phyloP scores from a whole-genome alignment of 2,329 filamentous ascomycete species.

The Alternaria ethzedia region DNA sequence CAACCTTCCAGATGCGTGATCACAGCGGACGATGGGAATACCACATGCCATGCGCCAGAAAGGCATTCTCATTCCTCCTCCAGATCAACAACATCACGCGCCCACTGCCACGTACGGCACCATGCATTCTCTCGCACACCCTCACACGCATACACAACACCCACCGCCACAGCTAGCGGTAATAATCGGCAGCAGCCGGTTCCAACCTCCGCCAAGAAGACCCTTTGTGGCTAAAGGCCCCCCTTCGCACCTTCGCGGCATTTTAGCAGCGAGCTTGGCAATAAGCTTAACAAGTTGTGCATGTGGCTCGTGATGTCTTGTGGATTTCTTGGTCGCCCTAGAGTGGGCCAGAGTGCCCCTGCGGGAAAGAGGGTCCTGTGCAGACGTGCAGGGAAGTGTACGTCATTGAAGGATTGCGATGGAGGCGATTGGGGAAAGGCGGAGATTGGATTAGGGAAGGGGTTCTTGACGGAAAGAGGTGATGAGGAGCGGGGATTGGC shows the following conservation, averaged over 20 bases:
- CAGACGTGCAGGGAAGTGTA: background rate
- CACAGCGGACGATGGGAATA: background rate
- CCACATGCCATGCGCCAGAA: background rate
- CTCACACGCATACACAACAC: background rate
- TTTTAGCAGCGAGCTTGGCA: background rate
- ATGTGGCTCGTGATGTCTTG: background rate
- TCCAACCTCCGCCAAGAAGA: background rate
- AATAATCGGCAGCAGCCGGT: background rate
- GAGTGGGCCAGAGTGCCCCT: background rate
- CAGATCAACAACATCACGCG: background rate
- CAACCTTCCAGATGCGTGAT: background rate
- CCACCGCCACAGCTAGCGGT: background rate
- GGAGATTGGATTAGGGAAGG: background rate
- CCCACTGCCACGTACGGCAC: background rate
- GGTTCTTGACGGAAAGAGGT: background rate
- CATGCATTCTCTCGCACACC: background rate
- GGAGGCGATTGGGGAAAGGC: background rate
- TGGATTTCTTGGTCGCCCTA: background rate
- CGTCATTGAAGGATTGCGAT: background rate
- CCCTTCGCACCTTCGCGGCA: background rate
- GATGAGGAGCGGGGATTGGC: background rate
- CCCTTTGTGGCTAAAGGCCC: background rate
- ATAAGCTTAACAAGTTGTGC: constrained; percentile 1
- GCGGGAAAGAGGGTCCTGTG: background rate
- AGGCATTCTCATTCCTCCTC: background rate